Evolutionary conservation across 305 asterid genomes (phyloP), one percentile per base, ranked within the genome.

Genomic region (Fraxinus sp.): DNA sequence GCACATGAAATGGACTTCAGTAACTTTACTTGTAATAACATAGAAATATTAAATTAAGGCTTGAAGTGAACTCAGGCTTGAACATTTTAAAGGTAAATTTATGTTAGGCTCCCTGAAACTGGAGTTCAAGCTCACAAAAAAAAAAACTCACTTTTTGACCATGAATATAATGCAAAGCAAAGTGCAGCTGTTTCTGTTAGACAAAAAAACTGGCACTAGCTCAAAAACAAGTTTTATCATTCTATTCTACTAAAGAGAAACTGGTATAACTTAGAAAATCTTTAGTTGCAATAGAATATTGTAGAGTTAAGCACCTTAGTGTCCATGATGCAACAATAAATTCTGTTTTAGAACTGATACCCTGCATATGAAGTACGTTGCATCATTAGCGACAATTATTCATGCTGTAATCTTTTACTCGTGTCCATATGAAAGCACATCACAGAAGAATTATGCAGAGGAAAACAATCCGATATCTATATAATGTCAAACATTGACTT

Each of bases 281-380:
- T 78, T 13, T 74, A 62, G 36, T 59, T 9, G 30, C 14, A 16
- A 14, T 18, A 62, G 26, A 22, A 44, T 7, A 74, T 64, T 32
- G 78, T 33, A 44, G 76, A 28, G 30, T 59, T 1, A 57, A 74
- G 84, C 81, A 93, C 97, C 97, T 91, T 83, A 92, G 82, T 81
- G 89, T 92, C 98, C 98, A 93, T 24, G 93, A 88, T 84, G 97
- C 95, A 85, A 87, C 83, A 80, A 93, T 16, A 79, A 55, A 74
- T 46, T 78, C 82, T 64, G 85, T 77, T 79, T 79, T 81, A 24
- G 89, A 73, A 84, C 77, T 86, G 72, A 46, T 78, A 64, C 86
- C 92, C 95, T 92, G 91, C 88, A 81, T 36, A 62, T 14, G 81
- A 83, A 83, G 59, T 64, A 81, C 24, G 62, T n/a, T 33, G 39